A percentile compares a stretch with the other conserved stretches of the same genome.
Conservation (phyloP, 2,329 filamentous ascomycete genomes). For the Annulohypoxylon truncatum region DNA sequence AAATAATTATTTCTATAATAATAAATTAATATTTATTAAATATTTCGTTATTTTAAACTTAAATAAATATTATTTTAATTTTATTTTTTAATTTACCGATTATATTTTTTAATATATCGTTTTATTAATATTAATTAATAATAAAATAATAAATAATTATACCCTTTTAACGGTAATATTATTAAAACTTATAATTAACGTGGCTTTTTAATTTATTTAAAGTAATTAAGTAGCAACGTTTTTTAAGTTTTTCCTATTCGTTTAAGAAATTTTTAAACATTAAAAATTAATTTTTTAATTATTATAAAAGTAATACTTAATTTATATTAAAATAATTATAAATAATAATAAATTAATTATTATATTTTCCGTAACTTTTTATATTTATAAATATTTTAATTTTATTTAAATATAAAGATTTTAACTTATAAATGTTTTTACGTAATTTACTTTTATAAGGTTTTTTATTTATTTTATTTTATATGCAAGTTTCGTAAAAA, state of each 20-base stretch:
- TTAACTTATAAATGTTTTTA: not conserved
- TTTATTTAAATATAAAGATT: not conserved
- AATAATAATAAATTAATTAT: not conserved
- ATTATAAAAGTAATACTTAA: not conserved
- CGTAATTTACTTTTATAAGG: not conserved
- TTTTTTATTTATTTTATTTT: not conserved
- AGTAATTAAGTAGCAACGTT: slow-evolving; percentile 1
- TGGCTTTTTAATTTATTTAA: slow-evolving; percentile 3
- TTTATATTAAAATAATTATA: not conserved
- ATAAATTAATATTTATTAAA: not conserved
- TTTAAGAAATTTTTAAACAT: slow-evolving; percentile 2
- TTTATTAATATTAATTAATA: not conserved
- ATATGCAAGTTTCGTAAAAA: not conserved
- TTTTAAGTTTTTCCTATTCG: slow-evolving; percentile 1
- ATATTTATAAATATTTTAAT: not conserved
- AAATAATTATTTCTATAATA: not conserved
- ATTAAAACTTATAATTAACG: slow-evolving; percentile 10
- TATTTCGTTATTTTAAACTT: not conserved
- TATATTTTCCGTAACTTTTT: not conserved
- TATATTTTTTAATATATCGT: not conserved
- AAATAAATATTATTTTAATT: not conserved
- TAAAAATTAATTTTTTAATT: not conserved
- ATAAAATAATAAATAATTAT: not conserved
- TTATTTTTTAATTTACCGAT: not conserved
- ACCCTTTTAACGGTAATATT: not conserved